Percentiles rank a stretch among this genome's conserved stretches.
phyloP scores from a whole-genome alignment of 352 stramenopile species.

The Pelagophyceae sp. region DNA sequence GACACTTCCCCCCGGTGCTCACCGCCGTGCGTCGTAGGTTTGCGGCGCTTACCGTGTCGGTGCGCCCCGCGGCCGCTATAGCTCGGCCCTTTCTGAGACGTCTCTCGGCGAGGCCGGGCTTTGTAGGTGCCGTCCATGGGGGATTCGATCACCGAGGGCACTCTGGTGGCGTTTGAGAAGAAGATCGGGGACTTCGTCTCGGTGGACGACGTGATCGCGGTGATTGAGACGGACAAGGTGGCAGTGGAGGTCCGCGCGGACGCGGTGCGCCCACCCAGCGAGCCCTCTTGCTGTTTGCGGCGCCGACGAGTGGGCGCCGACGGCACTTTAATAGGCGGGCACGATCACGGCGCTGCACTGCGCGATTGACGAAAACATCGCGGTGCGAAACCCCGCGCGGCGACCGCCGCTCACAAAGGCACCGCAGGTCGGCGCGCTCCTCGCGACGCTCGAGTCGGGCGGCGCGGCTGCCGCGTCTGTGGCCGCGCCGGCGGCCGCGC shows the following conservation, averaged over 20 bases:
- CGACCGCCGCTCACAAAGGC: too few relatives aligned
- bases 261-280: too few relatives aligned
- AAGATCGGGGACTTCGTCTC: constrained; percentile 35
- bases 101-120: too few relatives aligned
- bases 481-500: not conserved
- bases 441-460: constrained; percentile 9
- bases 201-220: constrained; percentile 41
- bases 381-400: too few relatives aligned
- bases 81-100: constrained; percentile 12
- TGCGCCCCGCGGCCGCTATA: not conserved
- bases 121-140: constrained; percentile 27
- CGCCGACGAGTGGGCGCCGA: too few relatives aligned
- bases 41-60: not conserved
- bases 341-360: not conserved
- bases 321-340: too few relatives aligned
- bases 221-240: constrained; percentile 45
- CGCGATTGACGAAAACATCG: constrained; percentile 2
- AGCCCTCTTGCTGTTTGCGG: too few relatives aligned
- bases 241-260: constrained; percentile 18
- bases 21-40: not conserved
- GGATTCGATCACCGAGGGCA: constrained; percentile 35
- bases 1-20: not conserved
- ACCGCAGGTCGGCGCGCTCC: constrained; percentile 17
- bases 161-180: constrained; percentile 39
- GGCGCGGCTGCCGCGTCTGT: not conserved